Evolutionary conservation across 768 basidiomycete genomes (phyloP).

Genomic region (Auriscalpium vulgare): DNA sequence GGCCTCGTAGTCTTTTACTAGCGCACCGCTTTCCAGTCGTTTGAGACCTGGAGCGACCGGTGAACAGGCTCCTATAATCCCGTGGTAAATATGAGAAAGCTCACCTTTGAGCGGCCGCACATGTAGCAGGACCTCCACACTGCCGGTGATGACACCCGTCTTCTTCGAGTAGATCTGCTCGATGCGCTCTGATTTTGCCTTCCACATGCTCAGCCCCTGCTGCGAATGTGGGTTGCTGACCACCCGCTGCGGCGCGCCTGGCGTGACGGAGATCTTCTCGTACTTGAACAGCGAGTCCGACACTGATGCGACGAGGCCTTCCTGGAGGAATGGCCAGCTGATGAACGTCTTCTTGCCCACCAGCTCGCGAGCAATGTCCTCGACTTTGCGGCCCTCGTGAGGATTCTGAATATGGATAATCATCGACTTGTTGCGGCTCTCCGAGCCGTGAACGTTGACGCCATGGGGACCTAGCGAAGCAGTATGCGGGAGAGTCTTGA

Average conservation of each 20-base stretch:
- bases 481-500: constrained; percentile 79
- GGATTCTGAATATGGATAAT: constrained; percentile 76
- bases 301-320: constrained; percentile 79
- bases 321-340: constrained; percentile 93
- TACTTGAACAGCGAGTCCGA: constrained; percentile 86
- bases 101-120: constrained; percentile 87
- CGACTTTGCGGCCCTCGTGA: constrained; percentile 56
- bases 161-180: constrained; percentile 85
- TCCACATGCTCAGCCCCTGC: constrained; percentile 68
- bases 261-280: constrained; percentile 55
- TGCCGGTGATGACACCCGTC: constrained; percentile 78
- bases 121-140: constrained; percentile 75
- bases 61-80: constrained; percentile 28
- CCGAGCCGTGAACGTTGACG: constrained; percentile 88
- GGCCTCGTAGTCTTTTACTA: constrained; percentile 92
- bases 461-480: constrained; percentile 75
- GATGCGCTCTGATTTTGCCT: constrained; percentile 70
- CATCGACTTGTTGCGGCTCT: constrained; percentile 91
- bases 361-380: constrained; percentile 67
- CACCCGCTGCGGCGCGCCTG: constrained; percentile 43
- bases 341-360: constrained; percentile 72
- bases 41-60: constrained; percentile 44
- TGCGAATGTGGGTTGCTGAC: constrained; percentile 67
- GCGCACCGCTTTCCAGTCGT: constrained; percentile 79
- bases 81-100: constrained; percentile 7